These are phyloP conservation scores for Cymbomonas tetramitiformis DNA, from an alignment of 139 green algal genomes.

Conservation along the genomic window DNA sequence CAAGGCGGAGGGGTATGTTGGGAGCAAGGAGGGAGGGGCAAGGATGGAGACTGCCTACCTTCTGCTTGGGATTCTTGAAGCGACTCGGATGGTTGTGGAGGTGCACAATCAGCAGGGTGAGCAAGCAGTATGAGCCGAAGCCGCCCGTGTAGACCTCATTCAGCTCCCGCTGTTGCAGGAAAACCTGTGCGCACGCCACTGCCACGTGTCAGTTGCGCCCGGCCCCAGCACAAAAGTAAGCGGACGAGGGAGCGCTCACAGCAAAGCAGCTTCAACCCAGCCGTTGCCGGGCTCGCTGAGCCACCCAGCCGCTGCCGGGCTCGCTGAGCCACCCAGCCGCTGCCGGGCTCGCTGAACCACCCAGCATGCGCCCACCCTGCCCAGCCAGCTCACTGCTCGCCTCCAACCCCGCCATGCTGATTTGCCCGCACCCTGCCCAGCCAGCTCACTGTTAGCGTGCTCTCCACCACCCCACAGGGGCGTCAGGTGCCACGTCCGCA, in stretches of 20 bases:
- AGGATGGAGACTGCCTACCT: not conserved
- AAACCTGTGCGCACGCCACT: no score
- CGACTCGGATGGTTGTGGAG: slow-evolving; percentile 59
- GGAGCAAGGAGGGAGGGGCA: not conserved
- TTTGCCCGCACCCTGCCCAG: no score
- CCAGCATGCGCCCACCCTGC: slow-evolving; percentile 7
- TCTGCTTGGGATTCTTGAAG: not conserved
- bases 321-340: slow-evolving; percentile 16
- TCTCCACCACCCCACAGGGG: no score
- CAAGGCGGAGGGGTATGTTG: not conserved
- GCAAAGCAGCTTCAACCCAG: slow-evolving; percentile 32
- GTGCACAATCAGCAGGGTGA: slow-evolving; percentile 75
- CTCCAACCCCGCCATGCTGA: no score
- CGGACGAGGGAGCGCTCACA: no score
- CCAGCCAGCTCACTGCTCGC: no score
- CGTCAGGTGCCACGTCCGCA: no score
- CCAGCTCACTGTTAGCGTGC: no score
- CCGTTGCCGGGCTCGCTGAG: slow-evolving; percentile 5
- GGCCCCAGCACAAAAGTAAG: not conserved
- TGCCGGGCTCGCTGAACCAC: not conserved
- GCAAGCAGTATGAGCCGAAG: slow-evolving; percentile 80
- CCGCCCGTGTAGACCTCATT: slow-evolving; percentile 90
- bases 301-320: slow-evolving; percentile 14
- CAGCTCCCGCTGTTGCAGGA: slow-evolving; percentile 80
- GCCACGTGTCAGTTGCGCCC: slow-evolving; percentile 5